Percentiles rank a stretch among this genome's conserved stretches.
phyloP scores from a whole-genome alignment of 208 protist species.

The Acanthamoeba lenticulata region DNA sequence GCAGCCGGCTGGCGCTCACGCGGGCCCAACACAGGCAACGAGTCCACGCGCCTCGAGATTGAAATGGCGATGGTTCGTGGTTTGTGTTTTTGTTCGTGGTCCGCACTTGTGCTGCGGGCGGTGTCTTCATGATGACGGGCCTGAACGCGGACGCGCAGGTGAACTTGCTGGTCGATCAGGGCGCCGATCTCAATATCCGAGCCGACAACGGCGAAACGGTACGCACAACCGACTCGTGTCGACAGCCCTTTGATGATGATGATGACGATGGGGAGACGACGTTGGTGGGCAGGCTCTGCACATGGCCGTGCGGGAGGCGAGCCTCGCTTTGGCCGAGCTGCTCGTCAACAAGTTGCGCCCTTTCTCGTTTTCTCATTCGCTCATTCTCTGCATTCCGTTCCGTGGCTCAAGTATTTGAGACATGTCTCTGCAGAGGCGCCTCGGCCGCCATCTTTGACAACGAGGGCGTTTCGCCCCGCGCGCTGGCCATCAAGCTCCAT shows the following conservation, averaged over 20 bases:
- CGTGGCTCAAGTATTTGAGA: not conserved
- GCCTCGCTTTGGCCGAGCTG: not conserved
- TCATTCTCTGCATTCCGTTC: too few relatives aligned
- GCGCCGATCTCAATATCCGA: not conserved
- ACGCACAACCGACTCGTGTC: not conserved
- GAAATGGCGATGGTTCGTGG: not conserved
- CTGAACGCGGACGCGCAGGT: not conserved
- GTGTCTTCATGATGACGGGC: not conserved
- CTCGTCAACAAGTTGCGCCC: constrained; percentile 12
- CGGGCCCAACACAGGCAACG: not conserved
- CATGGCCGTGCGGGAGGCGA: not conserved
- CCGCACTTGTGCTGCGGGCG: not conserved
- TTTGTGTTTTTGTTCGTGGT: not conserved
- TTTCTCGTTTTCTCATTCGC: not conserved
- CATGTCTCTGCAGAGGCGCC: not conserved
- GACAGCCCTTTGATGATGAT: not conserved
- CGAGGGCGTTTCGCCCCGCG: not conserved
- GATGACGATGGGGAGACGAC: too few relatives aligned
- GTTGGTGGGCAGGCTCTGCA: not conserved
- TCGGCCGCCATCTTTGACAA: constrained; percentile 29
- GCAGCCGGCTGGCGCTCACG: not conserved
- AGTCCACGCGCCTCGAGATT: not conserved
- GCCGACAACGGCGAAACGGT: not conserved
- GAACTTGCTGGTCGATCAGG: not conserved
- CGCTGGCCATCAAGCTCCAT: not conserved